Conservation (phyloP, 768 basidiomycete genomes). For the Dictyophora rubrovolvata region DNA sequence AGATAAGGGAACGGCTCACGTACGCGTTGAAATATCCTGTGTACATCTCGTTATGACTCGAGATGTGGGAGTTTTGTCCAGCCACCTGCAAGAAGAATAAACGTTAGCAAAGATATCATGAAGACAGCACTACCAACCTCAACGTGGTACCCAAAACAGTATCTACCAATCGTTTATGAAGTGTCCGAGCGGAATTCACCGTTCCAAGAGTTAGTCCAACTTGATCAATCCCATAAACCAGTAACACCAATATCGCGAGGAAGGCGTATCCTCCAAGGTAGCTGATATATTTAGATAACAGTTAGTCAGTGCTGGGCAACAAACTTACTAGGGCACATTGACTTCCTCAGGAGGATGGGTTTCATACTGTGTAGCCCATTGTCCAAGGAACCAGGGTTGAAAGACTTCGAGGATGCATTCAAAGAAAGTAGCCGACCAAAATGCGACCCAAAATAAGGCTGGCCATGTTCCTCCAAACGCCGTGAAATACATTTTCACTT, state of each 20-base stretch:
- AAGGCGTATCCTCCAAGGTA: neutral
- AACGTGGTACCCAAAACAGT: conserved; percentile 52
- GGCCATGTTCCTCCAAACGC: neutral
- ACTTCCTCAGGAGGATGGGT: conserved; percentile 24
- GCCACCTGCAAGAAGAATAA: conserved; percentile 26
- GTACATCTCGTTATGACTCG: conserved; percentile 59
- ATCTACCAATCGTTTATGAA: conserved; percentile 34
- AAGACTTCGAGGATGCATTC: conserved; percentile 15
- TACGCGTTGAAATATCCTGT: conserved; percentile 38
- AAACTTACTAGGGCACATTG: conserved; percentile 27
- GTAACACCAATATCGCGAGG: too few species aligned
- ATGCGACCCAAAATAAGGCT: conserved; percentile 21
- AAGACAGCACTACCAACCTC: neutral
- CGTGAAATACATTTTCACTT: neutral
- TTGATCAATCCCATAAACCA: neutral
- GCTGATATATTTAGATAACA: conserved; percentile 24
- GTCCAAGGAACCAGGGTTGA: conserved; percentile 36
- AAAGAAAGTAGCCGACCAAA: conserved; percentile 13
- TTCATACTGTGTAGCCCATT: conserved; percentile 36
- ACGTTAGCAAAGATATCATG: neutral
- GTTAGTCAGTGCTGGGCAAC: conserved; percentile 33
- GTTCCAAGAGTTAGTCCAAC: neutral
- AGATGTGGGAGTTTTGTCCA: conserved; percentile 41
- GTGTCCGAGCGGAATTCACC: neutral
- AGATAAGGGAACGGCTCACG: conserved; percentile 6